phyloP scores from a whole-genome alignment of 768 basidiomycete genomes.

The Suillus ampliporus region DNA sequence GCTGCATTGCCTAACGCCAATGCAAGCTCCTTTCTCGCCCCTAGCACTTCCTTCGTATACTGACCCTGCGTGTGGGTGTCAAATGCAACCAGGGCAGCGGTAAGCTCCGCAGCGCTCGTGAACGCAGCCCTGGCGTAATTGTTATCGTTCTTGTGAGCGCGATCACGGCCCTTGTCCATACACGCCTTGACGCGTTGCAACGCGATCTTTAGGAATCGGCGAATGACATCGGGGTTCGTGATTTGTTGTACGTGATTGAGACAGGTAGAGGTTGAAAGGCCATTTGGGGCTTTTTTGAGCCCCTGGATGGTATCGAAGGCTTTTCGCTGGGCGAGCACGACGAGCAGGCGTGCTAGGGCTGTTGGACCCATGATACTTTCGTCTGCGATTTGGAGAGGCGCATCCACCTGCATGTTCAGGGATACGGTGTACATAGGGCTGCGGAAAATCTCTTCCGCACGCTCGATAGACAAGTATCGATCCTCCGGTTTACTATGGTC shows the following conservation, averaged over 20 bases:
- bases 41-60: constrained; percentile 24
- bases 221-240: constrained; percentile 27
- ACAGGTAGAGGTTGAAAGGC: constrained; percentile 21
- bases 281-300: constrained; percentile 29
- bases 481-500: not conserved
- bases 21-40: constrained; percentile 35
- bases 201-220: constrained; percentile 27
- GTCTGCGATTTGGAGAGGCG: constrained; percentile 24
- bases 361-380: constrained; percentile 35
- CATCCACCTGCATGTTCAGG: constrained; percentile 20
- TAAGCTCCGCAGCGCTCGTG: constrained; percentile 37
- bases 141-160: constrained; percentile 20
- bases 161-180: constrained; percentile 29
- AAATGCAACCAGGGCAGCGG: constrained; percentile 37
- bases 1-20: constrained; percentile 41
- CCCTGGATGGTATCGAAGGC: constrained; percentile 26
- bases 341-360: constrained; percentile 33
- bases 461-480: constrained; percentile 17
- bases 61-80: constrained; percentile 34
- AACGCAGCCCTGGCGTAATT: constrained; percentile 32
- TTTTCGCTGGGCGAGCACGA: constrained; percentile 34
- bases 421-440: constrained; percentile 25
- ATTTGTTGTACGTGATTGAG: constrained; percentile 35
- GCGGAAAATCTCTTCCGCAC: constrained; percentile 23
- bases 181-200: constrained; percentile 24